Conservation (phyloP, 768 basidiomycete genomes). For the Royoungia palumana region DNA sequence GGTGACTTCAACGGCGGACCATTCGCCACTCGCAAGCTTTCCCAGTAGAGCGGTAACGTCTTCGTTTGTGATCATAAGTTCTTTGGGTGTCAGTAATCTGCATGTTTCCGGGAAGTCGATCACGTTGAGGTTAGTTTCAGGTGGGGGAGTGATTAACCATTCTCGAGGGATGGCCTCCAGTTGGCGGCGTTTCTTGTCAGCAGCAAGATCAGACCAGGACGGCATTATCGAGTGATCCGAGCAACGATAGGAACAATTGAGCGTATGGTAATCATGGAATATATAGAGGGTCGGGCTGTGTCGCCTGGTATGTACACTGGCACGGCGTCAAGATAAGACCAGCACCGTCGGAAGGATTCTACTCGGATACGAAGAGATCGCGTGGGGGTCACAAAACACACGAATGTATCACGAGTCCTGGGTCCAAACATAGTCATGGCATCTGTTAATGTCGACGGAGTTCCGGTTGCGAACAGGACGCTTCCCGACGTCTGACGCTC, state of each 20-base stretch:
- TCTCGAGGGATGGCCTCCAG: slow-evolving; percentile 56
- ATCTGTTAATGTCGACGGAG: too few relatives aligned
- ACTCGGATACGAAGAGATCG: too few relatives aligned
- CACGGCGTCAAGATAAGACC: slow-evolving; percentile 6
- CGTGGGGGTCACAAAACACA: too few relatives aligned
- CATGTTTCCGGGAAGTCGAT: slow-evolving; percentile 49
- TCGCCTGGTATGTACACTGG: not conserved
- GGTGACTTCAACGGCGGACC: slow-evolving; percentile 67
- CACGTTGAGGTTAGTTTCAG: slow-evolving; percentile 49
- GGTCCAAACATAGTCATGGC: too few relatives aligned
- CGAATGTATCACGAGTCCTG: too few relatives aligned
- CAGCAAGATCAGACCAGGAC: slow-evolving; percentile 51
- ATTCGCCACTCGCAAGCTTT: slow-evolving; percentile 50
- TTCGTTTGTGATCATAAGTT: slow-evolving; percentile 59
- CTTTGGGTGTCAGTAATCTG: slow-evolving; percentile 53
- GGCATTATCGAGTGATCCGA: slow-evolving; percentile 7
- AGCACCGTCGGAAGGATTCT: too few relatives aligned
- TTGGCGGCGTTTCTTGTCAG: slow-evolving; percentile 54
- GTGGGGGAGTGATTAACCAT: slow-evolving; percentile 56
- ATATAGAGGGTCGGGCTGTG: slow-evolving; percentile 6
- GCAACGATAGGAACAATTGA: not conserved
- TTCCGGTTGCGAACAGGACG: too few relatives aligned
- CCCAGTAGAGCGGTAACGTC: slow-evolving; percentile 44
- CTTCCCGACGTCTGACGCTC: too few relatives aligned
- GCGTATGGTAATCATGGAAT: not conserved